Conservation (phyloP, 2,329 filamentous ascomycete genomes). For the Penicillium palitans region DNA sequence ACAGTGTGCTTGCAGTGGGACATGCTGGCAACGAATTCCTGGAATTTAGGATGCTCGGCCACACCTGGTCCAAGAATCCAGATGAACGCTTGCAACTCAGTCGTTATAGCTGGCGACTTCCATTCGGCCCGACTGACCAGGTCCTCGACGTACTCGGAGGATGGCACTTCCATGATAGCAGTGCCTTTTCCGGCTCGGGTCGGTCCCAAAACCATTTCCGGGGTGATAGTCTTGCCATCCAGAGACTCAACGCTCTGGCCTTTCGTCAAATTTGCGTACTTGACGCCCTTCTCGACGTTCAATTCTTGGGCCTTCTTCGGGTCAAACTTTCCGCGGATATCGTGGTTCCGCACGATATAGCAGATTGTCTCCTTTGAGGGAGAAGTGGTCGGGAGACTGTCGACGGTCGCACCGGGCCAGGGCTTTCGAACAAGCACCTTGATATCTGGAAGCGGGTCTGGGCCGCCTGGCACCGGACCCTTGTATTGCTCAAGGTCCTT, state of each 20-base stretch:
- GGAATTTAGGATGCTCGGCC: constrained; percentile 61
- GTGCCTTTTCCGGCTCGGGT: constrained; percentile 69
- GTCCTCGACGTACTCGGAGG: constrained; percentile 65
- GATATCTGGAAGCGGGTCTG: constrained; percentile 58
- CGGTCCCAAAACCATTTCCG: constrained; percentile 80
- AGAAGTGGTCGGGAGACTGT: constrained; percentile 65
- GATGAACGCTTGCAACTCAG: constrained; percentile 66
- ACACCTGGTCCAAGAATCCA: constrained; percentile 80
- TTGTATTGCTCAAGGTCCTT: constrained; percentile 68
- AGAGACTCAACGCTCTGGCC: constrained; percentile 65
- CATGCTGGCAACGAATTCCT: constrained; percentile 67
- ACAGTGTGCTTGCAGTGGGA: constrained; percentile 70
- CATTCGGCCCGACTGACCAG: constrained; percentile 74
- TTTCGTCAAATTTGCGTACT: constrained; percentile 61
- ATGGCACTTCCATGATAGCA: constrained; percentile 77
- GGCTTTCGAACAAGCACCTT: constrained; percentile 72
- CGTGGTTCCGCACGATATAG: constrained; percentile 79
- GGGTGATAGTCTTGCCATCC: constrained; percentile 70
- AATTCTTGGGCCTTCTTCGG: constrained; percentile 62
- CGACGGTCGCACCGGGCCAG: constrained; percentile 71
- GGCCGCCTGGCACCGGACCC: constrained; percentile 63
- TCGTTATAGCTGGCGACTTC: constrained; percentile 64
- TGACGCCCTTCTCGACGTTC: constrained; percentile 60
- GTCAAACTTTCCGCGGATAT: constrained; percentile 79
- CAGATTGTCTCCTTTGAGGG: constrained; percentile 71